These are phyloP conservation scores for Adansonia madagascariensis DNA, from an alignment of 441 rosid genomes.

Conservation along the genomic window DNA sequence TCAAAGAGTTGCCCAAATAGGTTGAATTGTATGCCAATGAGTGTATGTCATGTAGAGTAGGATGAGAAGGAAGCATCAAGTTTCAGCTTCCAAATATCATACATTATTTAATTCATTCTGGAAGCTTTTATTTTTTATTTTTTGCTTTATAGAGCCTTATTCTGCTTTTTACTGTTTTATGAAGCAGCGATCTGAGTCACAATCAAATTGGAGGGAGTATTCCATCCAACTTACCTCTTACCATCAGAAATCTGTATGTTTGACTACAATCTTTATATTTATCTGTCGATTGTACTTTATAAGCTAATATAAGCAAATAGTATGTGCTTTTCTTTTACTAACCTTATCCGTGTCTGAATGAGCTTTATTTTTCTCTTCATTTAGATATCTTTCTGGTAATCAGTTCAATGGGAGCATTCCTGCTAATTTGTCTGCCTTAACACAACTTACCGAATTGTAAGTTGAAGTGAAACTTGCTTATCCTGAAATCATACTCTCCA, in stretches of 20 bases:
- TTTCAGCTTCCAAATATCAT: neutral
- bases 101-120: neutral
- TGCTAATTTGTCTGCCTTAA: conserved; percentile 42
- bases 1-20: neutral
- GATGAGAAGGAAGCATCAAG: conserved; percentile 10
- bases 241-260: conserved; percentile 69
- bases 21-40: conserved; percentile 13
- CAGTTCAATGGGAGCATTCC: conserved; percentile 67
- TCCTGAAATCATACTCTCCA: neutral
- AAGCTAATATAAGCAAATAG: neutral
- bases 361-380: conserved; percentile 29
- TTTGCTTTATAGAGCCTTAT: conserved; percentile 14
- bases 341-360: neutral
- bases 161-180: conserved; percentile 23
- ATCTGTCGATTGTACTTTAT: conserved; percentile 16
- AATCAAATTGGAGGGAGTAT: conserved; percentile 82
- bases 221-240: conserved; percentile 69
- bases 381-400: conserved; percentile 66
- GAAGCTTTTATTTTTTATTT: neutral
- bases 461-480: conserved; percentile 27
- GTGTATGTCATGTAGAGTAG: neutral
- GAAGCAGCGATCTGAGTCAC: conserved; percentile 81
- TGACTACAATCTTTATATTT: conserved; percentile 13
- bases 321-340: neutral
- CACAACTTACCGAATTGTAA: conserved; percentile 58